These are phyloP conservation scores for Penicilliopsis zonata DNA, from an alignment of 495 filamentous ascomycete species.

Conservation along the genomic window DNA sequence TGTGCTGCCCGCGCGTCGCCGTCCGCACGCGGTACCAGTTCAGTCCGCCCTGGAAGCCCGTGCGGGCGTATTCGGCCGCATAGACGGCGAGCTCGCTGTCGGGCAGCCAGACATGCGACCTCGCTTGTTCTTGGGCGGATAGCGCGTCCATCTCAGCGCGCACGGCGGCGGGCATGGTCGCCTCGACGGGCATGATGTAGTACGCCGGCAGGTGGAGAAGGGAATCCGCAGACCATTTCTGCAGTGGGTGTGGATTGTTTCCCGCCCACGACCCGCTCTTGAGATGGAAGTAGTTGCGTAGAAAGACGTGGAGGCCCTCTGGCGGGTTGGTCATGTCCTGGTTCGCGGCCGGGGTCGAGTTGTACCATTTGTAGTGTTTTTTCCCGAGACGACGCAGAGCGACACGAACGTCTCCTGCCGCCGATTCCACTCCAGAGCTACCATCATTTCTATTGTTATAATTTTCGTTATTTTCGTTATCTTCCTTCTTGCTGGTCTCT, in stretches of 20 bases:
- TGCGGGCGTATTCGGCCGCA: slow-evolving; percentile 46
- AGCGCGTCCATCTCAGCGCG: slow-evolving; percentile 40
- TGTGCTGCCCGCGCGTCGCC: slow-evolving; percentile 25
- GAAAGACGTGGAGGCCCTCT: slow-evolving; percentile 42
- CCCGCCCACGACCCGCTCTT: slow-evolving; percentile 49
- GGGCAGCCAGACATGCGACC: slow-evolving; percentile 37
- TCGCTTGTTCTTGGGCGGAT: slow-evolving; percentile 10
- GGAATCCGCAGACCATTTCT: slow-evolving; percentile 41
- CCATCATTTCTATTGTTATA: slow-evolving; percentile 4
- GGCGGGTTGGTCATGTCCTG: slow-evolving; percentile 44
- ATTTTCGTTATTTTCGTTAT: slow-evolving; percentile 9
- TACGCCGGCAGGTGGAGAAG: slow-evolving; percentile 50
- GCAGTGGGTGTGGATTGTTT: slow-evolving; percentile 41
- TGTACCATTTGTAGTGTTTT: slow-evolving; percentile 65
- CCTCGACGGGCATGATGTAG: slow-evolving; percentile 52
- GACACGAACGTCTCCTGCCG: slow-evolving; percentile 36
- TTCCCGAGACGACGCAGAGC: slow-evolving; percentile 39
- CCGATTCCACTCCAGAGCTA: slow-evolving; percentile 7
- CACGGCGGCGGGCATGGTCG: slow-evolving; percentile 46
- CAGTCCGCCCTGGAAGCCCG: slow-evolving; percentile 57
- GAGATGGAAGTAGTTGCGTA: slow-evolving; percentile 57
- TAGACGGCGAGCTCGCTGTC: slow-evolving; percentile 47
- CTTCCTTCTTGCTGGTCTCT: slow-evolving; percentile 37
- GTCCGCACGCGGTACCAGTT: slow-evolving; percentile 59
- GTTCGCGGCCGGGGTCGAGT: slow-evolving; percentile 42